phyloP scores from a whole-genome alignment of 306 rosid species.

The Trifolium dubium region DNA sequence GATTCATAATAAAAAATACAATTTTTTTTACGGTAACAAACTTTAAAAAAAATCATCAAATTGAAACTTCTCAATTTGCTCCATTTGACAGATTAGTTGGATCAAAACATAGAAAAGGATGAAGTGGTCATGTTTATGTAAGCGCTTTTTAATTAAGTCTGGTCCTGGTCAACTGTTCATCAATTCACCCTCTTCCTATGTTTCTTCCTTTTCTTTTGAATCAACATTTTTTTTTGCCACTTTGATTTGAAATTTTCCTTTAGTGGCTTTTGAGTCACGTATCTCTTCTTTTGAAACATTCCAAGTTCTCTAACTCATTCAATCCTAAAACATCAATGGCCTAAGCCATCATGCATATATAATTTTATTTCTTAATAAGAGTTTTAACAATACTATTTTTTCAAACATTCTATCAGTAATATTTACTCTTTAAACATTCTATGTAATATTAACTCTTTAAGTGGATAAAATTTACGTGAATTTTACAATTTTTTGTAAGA shows the following conservation, averaged over 20 bases:
- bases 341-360: slow-evolving; percentile 9
- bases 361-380: neutral
- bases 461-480: too few relatives aligned
- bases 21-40: too few relatives aligned
- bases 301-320: slow-evolving; percentile 21
- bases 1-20: too few relatives aligned
- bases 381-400: too few relatives aligned
- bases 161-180: slow-evolving; percentile 18
- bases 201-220: slow-evolving; percentile 34
- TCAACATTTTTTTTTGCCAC: neutral
- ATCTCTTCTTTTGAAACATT: neutral
- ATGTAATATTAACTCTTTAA: too few relatives aligned
- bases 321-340: neutral
- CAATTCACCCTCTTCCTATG: slow-evolving; percentile 29
- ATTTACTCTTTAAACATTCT: too few relatives aligned
- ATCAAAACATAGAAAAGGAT: neutral
- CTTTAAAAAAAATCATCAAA: too few relatives aligned
- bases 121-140: neutral
- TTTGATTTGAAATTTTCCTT: slow-evolving; percentile 21
- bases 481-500: too few relatives aligned
- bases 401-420: too few relatives aligned
- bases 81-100: neutral
- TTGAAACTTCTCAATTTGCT: neutral
- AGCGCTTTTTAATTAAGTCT: neutral
- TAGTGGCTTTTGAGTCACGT: neutral